Evolutionary conservation across 2,329 filamentous ascomycete species (phyloP), one percentile per base, ranked within the genome.

Genomic region (Emmonsia crescens): DNA sequence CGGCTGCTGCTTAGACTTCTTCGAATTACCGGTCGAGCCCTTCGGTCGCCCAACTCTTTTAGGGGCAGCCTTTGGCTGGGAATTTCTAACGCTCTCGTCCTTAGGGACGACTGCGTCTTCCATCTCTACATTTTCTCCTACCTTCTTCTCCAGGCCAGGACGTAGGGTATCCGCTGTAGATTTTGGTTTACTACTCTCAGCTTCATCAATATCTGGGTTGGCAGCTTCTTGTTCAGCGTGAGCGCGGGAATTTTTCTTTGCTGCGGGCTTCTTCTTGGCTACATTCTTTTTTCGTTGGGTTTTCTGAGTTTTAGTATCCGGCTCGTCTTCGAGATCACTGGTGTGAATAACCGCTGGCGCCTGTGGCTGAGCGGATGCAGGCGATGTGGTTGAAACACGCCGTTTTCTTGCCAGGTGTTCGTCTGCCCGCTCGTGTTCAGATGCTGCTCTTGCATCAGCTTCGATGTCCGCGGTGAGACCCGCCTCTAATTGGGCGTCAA

Each of bases 401-500:
- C 42, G 57, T 36, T 29, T 60, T 19, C 16, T 56, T 21, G 31
- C 14, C 56, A 56, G 5, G 48, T 49, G 57, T 54, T 10, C 48
- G 33, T 55, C 49, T 36, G 27, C 10, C 21, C 79, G 72, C 40
- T 79, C 77, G 52, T 84, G 83, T 16, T 82, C 79, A 36, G 85
- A 81, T 1, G 78, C 80, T 31, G 82, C 69, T 1, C 79, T 40
- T 44, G 9, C 54, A 33, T 57, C 38, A 57, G 21, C 21, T n/a
- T 31, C 56, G 19, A 57, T 82, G 36, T 79, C 76, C 51, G 48
- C 55, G 24, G 86, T 83, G 10, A 89, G 78, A 62, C 88, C 87
- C 1, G 82, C 84, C 68, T 88, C 82, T 0, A 89, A 76, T 57
- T 84, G 83, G 27, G 82, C 81, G 59, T 89, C 85, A 44, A 89